Conservation (phyloP, 257 asterid genomes). For the Lantana camara region DNA sequence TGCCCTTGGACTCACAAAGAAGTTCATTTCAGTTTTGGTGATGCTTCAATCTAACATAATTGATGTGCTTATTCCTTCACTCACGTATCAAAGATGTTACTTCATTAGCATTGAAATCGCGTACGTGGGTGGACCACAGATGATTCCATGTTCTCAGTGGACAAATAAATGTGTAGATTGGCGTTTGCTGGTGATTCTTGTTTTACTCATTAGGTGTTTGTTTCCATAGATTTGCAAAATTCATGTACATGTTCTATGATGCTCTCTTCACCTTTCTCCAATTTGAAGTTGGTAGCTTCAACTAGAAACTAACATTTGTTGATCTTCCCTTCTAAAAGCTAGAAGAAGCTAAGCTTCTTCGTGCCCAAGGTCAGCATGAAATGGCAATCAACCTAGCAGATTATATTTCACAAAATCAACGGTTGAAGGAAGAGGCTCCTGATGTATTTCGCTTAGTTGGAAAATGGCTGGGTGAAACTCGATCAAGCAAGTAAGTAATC, state of each 20-base stretch:
- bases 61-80: not conserved
- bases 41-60: not conserved
- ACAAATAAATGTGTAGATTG: not conserved
- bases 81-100: constrained; percentile 1
- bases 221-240: constrained; percentile 6
- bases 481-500: constrained; percentile 87
- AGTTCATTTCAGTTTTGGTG: constrained; percentile 4
- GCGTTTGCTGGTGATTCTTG: not conserved
- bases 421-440: constrained; percentile 58
- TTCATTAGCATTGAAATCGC: constrained; percentile 16
- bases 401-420: constrained; percentile 68
- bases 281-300: constrained; percentile 20
- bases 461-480: constrained; percentile 96
- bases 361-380: constrained; percentile 96
- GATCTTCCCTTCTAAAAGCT: constrained; percentile 50
- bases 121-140: not conserved
- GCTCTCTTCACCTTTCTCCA: constrained; percentile 10
- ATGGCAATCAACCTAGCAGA: constrained; percentile 95
- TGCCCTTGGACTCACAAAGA: constrained; percentile 19
- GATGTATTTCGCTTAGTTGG: constrained; percentile 92
- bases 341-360: constrained; percentile 97
- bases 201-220: constrained; percentile 13
- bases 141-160: not conserved
- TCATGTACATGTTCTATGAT: constrained; percentile 13
- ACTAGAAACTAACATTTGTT: constrained; percentile 29